A percentile compares a stretch with the other conserved stretches of the same genome.
Conservation (phyloP, 2,329 filamentous ascomycete genomes). For the Pestalotiopsis sp. region DNA sequence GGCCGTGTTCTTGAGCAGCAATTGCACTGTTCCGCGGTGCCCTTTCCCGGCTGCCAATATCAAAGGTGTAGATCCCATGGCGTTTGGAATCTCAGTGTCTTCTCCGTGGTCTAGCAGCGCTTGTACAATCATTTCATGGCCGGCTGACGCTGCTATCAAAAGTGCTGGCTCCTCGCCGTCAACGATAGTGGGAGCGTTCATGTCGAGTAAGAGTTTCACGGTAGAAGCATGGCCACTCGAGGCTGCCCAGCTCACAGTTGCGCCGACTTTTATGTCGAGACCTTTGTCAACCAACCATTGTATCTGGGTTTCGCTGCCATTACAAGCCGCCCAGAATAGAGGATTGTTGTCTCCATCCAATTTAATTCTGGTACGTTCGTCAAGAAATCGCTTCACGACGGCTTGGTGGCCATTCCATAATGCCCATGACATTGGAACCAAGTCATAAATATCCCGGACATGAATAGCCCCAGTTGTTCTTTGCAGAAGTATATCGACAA, state of each 20-base stretch:
- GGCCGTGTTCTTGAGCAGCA: background rate
- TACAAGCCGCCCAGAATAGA: background rate
- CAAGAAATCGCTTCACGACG: background rate
- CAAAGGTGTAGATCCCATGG: background rate
- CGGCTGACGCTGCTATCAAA: background rate
- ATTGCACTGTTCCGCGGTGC: background rate
- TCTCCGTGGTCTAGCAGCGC: background rate
- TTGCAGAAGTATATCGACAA: background rate
- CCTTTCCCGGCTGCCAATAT: background rate
- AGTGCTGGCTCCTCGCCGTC: background rate
- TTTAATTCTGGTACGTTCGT: background rate
- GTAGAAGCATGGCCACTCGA: background rate
- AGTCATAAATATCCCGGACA: background rate
- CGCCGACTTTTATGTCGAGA: background rate
- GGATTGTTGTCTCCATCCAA: background rate
- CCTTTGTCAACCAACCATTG: background rate
- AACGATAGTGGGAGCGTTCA: accelerated
- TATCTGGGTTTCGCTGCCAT: background rate
- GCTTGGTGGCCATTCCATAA: background rate
- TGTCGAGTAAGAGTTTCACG: background rate
- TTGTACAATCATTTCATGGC: background rate
- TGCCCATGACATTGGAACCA: background rate
- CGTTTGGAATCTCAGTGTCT: background rate
- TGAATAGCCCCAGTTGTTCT: accelerated
- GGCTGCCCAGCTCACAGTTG: background rate